These are phyloP conservation scores for Capronia coronata DNA, from an alignment of 2,329 filamentous ascomycete genomes.

Conservation along the genomic window DNA sequence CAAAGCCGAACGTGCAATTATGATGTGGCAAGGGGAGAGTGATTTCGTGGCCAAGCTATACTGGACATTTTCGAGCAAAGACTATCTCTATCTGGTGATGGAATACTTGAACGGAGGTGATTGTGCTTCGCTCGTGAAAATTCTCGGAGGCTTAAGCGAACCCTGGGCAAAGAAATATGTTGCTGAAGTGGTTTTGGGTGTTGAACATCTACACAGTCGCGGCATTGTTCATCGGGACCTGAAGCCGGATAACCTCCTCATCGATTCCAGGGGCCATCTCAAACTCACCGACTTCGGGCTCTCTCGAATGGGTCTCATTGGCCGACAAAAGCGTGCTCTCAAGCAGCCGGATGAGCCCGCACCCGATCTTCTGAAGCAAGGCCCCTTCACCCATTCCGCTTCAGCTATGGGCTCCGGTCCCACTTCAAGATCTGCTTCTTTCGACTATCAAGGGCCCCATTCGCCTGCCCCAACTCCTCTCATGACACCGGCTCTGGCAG, in stretches of 20 bases:
- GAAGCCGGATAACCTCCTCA: conserved; percentile 94
- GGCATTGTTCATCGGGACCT: conserved; percentile 95
- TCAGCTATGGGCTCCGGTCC: conserved; percentile 65
- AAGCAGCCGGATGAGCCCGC: conserved; percentile 73
- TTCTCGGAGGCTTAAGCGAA: conserved; percentile 83
- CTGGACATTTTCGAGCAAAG: conserved; percentile 99
- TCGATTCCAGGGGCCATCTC: conserved; percentile 91
- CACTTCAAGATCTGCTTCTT: conserved; percentile 87
- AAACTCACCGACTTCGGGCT: conserved; percentile 97
- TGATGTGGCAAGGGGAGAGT: conserved; percentile 99
- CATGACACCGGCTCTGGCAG: conserved; percentile 69
- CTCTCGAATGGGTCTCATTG: conserved; percentile 93
- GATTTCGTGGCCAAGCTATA: conserved; percentile 98
- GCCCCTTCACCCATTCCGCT: conserved; percentile 70
- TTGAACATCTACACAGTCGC: conserved; percentile 88
- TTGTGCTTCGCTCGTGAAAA: conserved; percentile 92
- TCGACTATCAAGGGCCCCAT: conserved; percentile 70
- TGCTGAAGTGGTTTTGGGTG: conserved; percentile 90
- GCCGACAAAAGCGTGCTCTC: conserved; percentile 87
- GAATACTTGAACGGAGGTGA: conserved; percentile 97
- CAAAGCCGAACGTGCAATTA: conserved; percentile 95
- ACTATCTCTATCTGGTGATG: conserved; percentile 98
- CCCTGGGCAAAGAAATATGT: conserved; percentile 98
- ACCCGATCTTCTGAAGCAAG: conserved; percentile 86
- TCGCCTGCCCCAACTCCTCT: conserved; percentile 81